Evolutionary conservation across 768 basidiomycete species (phyloP).

Genomic region (Trametes coccinea): DNA sequence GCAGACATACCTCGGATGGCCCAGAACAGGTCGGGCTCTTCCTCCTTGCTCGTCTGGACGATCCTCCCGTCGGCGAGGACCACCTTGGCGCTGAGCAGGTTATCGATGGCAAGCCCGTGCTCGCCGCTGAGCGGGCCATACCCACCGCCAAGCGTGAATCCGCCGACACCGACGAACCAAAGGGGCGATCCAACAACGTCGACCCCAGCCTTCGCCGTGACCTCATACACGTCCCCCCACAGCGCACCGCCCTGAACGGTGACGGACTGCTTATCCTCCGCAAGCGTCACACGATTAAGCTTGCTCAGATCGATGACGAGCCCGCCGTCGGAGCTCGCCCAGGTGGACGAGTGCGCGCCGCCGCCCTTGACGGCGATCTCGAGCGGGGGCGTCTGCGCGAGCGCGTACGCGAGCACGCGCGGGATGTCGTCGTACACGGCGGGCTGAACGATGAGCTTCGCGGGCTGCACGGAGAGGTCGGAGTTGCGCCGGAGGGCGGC

Average conservation of each 20-base stretch:
- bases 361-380: conserved; percentile 34
- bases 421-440: conserved; percentile 21
- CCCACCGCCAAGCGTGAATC: conserved; percentile 29
- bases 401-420: conserved; percentile 18
- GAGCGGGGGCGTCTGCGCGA: conserved; percentile 18
- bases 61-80: conserved; percentile 28
- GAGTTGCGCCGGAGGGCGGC: conserved; percentile 24
- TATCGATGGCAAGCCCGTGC: conserved; percentile 31
- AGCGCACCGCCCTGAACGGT: conserved; percentile 35
- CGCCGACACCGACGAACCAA: conserved; percentile 28
- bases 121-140: conserved; percentile 28
- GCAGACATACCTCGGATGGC: conserved; percentile 28
- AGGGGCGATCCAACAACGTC: conserved; percentile 24
- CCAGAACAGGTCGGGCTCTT: conserved; percentile 35
- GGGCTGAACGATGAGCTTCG: conserved; percentile 22
- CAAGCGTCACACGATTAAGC: conserved; percentile 31
- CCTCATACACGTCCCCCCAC: conserved; percentile 31
- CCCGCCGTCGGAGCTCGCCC: conserved; percentile 35
- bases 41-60: conserved; percentile 24
- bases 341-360: conserved; percentile 33
- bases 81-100: conserved; percentile 20
- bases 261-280: conserved; percentile 29
- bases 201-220: conserved; percentile 17
- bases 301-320: conserved; percentile 36
- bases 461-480: conserved; percentile 21